phyloP scores from a whole-genome alignment of 2,329 filamentous ascomycete genomes.

The Hypoxylon sp. region DNA sequence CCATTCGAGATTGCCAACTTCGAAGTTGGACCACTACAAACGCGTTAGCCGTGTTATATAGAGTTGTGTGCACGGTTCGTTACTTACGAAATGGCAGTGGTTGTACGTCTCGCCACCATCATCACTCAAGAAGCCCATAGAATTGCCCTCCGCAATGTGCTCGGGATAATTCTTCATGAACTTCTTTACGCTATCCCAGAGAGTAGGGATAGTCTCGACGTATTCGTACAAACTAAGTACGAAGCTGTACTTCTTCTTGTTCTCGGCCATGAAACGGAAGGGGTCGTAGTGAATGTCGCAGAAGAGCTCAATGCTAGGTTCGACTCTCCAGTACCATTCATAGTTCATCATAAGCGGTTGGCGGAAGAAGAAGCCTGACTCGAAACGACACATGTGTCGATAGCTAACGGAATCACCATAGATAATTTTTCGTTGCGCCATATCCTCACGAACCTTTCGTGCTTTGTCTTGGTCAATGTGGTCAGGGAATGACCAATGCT shows the following conservation, averaged over 20 bases:
- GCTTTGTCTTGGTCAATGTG: slow-evolving; percentile 98
- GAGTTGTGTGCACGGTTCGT: neutral
- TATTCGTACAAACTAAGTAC: slow-evolving; percentile 97
- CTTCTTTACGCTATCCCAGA: slow-evolving; percentile 96
- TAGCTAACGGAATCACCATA: slow-evolving; percentile 98
- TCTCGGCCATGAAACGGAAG: slow-evolving; percentile 95
- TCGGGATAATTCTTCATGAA: slow-evolving; percentile 93
- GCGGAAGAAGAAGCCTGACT: slow-evolving; percentile 99
- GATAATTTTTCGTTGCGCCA: slow-evolving; percentile 95
- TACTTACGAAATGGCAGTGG: slow-evolving; percentile 92
- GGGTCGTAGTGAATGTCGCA: slow-evolving; percentile 97
- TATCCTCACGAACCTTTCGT: slow-evolving; percentile 90
- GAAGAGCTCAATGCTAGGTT: slow-evolving; percentile 95
- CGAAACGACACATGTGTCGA: slow-evolving; percentile 99
- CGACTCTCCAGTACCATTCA: slow-evolving; percentile 99
- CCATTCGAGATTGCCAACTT: slow-evolving; percentile 95
- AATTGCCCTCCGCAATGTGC: slow-evolving; percentile 86
- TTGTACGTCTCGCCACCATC: slow-evolving; percentile 95
- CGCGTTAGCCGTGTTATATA: slow-evolving; percentile 48
- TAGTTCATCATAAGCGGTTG: slow-evolving; percentile 95
- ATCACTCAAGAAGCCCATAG: slow-evolving; percentile 91
- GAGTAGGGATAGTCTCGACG: slow-evolving; percentile 92
- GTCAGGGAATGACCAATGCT: slow-evolving; percentile 97
- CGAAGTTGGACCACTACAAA: slow-evolving; percentile 95
- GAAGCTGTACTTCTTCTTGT: slow-evolving; percentile 99